Evolutionary conservation across 2,329 filamentous ascomycete genomes (phyloP).

Genomic region (Alternaria ventricosa): DNA sequence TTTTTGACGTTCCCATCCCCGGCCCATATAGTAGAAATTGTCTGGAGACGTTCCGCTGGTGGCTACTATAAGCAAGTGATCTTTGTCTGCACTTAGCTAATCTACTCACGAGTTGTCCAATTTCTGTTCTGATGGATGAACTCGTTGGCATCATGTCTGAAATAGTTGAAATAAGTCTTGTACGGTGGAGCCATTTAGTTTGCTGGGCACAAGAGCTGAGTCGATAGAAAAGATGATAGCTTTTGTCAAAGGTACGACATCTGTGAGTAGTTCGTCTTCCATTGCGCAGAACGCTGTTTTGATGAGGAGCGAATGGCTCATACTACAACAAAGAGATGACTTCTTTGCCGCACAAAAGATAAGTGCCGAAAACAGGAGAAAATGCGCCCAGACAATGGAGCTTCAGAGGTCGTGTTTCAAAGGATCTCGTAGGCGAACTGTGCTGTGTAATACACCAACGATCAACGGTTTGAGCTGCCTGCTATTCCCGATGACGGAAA

Average conservation of each 20-base stretch:
- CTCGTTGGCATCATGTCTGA: neutral
- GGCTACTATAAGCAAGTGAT: neutral
- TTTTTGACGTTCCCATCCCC: neutral
- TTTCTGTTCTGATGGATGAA: neutral
- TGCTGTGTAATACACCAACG: neutral
- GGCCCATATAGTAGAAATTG: neutral
- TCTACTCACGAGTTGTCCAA: neutral
- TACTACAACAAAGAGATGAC: neutral
- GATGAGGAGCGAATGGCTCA: neutral
- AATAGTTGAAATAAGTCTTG: neutral
- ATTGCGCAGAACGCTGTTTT: neutral
- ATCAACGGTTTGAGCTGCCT: neutral
- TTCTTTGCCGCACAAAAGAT: neutral
- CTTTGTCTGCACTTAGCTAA: neutral
- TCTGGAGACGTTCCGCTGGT: neutral
- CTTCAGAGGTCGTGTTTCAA: neutral
- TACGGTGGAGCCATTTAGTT: neutral
- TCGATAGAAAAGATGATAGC: neutral
- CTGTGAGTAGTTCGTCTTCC: neutral
- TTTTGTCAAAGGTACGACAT: neutral
- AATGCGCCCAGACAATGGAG: neutral
- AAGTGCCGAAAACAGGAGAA: neutral
- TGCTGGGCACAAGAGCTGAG: neutral
- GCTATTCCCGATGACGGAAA: neutral
- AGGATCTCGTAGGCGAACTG: neutral